Evolutionary conservation across 2,329 filamentous ascomycete species (phyloP).

Genomic region (Diaporthe vexans): DNA sequence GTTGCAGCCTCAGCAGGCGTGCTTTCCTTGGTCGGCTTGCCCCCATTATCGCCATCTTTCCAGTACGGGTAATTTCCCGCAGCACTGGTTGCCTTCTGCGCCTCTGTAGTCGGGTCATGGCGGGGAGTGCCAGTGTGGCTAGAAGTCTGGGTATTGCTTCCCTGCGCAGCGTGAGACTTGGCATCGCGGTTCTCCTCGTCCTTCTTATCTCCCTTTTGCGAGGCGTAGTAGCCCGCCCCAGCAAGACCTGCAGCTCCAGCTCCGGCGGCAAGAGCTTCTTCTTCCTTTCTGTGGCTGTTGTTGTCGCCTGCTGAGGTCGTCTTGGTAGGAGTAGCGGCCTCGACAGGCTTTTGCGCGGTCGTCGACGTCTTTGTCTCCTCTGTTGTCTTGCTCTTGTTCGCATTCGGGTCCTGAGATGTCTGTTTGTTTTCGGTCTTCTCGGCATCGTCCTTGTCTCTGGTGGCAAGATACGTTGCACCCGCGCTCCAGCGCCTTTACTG

Average conservation of each 20-base stretch:
- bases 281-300: conserved; percentile 5
- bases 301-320: neutral
- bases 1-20: neutral
- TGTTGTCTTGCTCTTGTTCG: neutral
- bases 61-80: conserved; percentile 31
- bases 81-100: conserved; percentile 23
- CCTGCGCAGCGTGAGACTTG: neutral
- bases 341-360: neutral
- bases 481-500: neutral
- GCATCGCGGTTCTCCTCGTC: neutral
- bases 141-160: neutral
- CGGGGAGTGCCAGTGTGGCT: neutral
- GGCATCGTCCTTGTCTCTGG: conserved; percentile 15
- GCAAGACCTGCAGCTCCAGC: conserved; percentile 30
- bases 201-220: neutral
- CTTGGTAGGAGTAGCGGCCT: conserved; percentile 17
- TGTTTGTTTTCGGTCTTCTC: neutral
- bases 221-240: conserved; percentile 31
- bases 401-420: neutral
- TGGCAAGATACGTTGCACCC: conserved; percentile 25
- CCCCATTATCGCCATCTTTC: neutral
- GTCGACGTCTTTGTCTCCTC: neutral
- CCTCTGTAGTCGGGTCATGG: conserved; percentile 11
- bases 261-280: conserved; percentile 18
- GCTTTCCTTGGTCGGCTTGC: too few species aligned